Percentiles rank a stretch among this genome's conserved stretches.
phyloP scores from a whole-genome alignment of 2,329 filamentous ascomycete species.

The Phyllosticta citribraziliensis region DNA sequence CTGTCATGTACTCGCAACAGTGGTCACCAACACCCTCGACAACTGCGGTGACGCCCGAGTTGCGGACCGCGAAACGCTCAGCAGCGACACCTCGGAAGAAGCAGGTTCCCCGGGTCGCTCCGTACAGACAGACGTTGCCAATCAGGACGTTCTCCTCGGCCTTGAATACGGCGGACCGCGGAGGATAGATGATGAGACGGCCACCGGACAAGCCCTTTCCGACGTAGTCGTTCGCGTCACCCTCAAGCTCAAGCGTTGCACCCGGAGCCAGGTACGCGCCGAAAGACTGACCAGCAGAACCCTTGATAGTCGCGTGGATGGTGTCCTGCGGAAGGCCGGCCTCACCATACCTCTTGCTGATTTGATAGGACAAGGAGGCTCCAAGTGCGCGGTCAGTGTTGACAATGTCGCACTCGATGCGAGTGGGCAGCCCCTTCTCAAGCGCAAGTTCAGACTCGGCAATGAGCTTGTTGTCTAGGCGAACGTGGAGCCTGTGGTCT shows the following conservation, averaged over 20 bases:
- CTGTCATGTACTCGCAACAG: constrained; percentile 98
- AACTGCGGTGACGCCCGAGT: constrained; percentile 91
- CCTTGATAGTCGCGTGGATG: constrained; percentile 92
- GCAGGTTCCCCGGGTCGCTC: constrained; percentile 79
- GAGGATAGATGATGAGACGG: constrained; percentile 86
- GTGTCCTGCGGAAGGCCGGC: constrained; percentile 83
- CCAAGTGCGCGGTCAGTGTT: constrained; percentile 94
- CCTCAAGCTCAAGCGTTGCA: constrained; percentile 89
- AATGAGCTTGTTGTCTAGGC: constrained; percentile 94
- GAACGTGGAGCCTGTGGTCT: constrained; percentile 85
- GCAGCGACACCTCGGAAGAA: constrained; percentile 97
- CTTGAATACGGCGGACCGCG: constrained; percentile 82
- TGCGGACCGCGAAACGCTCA: constrained; percentile 92
- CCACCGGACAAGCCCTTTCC: constrained; percentile 93
- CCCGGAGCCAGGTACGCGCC: constrained; percentile 89
- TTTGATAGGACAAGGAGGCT: constrained; percentile 89
- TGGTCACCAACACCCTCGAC: constrained; percentile 96
- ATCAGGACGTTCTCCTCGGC: constrained; percentile 92
- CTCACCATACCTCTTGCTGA: constrained; percentile 86
- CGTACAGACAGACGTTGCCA: constrained; percentile 91
- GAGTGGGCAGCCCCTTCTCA: constrained; percentile 84
- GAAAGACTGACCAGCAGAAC: constrained; percentile 92
- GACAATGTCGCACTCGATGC: constrained; percentile 91
- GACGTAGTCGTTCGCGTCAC: constrained; percentile 93
- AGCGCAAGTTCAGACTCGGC: constrained; percentile 89